phyloP scores from a whole-genome alignment of 176 grass and related monocot genomes.

The Phragmites australis region DNA sequence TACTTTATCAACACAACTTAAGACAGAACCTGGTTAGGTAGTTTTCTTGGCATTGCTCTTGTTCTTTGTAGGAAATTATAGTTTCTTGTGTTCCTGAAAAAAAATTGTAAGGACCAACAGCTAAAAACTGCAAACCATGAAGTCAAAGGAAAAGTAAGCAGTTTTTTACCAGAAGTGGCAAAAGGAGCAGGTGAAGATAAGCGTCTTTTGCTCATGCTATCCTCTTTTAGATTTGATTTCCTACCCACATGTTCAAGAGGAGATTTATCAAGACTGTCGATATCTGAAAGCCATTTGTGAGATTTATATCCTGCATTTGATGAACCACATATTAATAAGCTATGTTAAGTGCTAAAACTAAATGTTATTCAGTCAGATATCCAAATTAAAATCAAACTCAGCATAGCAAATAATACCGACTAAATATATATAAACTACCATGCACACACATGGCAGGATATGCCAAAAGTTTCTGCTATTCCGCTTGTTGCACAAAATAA shows the following conservation, averaged over 20 bases:
- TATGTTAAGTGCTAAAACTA: conserved; percentile 27
- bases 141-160: conserved; percentile 20
- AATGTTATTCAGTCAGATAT: conserved; percentile 7
- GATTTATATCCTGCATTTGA: conserved; percentile 65
- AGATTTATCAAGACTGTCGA: conserved; percentile 50
- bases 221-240: conserved; percentile 60
- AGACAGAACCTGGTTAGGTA: conserved; percentile 70
- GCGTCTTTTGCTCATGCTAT: conserved; percentile 45
- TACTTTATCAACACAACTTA: conserved; percentile 11
- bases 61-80: conserved; percentile 50
- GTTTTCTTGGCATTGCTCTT: conserved; percentile 63
- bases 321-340: conserved; percentile 29
- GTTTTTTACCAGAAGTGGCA: conserved; percentile 49
- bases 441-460: conserved; percentile 3
- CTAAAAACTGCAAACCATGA: conserved; percentile 28
- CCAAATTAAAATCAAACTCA: conserved; percentile 27
- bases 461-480: conserved; percentile 28
- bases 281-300: conserved; percentile 54
- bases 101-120: neutral
- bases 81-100: conserved; percentile 61
- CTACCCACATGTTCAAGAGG: conserved; percentile 37
- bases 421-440: conserved; percentile 27
- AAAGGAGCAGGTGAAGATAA: conserved; percentile 50
- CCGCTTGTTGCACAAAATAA: neutral
- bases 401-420: neutral